phyloP scores from a whole-genome alignment of 257 asterid species.

The Scutellaria galericulata region DNA sequence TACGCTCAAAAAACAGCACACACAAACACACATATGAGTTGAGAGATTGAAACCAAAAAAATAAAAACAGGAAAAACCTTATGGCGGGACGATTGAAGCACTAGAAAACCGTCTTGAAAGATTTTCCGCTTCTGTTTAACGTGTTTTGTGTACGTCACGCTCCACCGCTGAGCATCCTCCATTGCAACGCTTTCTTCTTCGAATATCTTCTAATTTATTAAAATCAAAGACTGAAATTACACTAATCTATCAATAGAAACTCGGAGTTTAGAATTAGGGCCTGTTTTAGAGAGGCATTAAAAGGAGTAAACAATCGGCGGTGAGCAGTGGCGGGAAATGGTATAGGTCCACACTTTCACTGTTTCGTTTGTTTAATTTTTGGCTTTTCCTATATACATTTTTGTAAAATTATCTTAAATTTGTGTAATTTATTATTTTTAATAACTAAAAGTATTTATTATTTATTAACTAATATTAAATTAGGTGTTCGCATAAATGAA shows the following conservation, averaged over 20 bases:
- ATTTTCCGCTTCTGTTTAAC: constrained; percentile 85
- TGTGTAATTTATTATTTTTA: too few species aligned
- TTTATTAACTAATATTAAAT: too few species aligned
- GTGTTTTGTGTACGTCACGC: constrained; percentile 87
- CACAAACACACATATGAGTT: not conserved
- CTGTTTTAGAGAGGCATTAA: not conserved
- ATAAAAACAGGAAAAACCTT: constrained; percentile 49
- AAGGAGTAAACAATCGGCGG: constrained; percentile 7
- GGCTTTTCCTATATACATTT: not conserved
- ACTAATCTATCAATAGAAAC: not conserved
- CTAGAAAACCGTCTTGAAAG: constrained; percentile 84
- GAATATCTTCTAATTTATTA: not conserved
- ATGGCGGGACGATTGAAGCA: constrained; percentile 52
- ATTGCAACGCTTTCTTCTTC: constrained; percentile 35
- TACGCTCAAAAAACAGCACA: not conserved
- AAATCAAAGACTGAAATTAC: not conserved
- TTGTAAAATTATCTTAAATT: too few species aligned
- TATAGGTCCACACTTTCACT: not conserved
- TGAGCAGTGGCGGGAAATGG: constrained; percentile 40
- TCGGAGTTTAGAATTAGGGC: not conserved
- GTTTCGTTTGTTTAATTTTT: not conserved
- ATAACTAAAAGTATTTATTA: too few species aligned
- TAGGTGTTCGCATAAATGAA: too few species aligned
- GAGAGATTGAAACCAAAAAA: not conserved
- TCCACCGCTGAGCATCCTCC: constrained; percentile 79